These are phyloP conservation scores for Penicillium crustosum DNA, from an alignment of 2,329 filamentous ascomycete species.

Conservation along the genomic window DNA sequence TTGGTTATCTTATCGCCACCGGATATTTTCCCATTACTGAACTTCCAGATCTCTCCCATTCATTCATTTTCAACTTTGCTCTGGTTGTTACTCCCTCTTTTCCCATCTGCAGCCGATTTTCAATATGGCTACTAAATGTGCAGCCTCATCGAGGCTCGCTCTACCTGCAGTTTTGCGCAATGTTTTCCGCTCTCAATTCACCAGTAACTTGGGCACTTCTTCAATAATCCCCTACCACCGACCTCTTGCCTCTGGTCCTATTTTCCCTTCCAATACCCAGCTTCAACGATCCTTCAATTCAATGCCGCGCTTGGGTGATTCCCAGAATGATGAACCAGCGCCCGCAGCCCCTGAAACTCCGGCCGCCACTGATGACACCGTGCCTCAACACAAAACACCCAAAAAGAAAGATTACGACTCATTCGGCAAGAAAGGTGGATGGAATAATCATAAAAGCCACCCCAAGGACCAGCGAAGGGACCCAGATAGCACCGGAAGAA, in stretches of 20 bases:
- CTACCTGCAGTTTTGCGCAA: conserved; percentile 28
- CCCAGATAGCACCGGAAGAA: background rate
- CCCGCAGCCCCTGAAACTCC: background rate
- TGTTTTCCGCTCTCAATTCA: conserved; percentile 27
- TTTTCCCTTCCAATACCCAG: background rate
- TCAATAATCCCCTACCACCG: conserved; percentile 2
- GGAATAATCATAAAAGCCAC: background rate
- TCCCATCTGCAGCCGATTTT: background rate
- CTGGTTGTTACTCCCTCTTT: background rate
- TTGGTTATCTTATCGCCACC: conserved; percentile 12
- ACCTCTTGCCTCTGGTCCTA: conserved; percentile 4
- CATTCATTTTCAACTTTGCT: conserved; percentile 6
- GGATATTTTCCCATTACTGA: conserved; percentile 1
- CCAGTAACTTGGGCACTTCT: conserved; percentile 12
- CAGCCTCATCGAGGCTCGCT: conserved; percentile 27
- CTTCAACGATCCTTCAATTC: background rate
- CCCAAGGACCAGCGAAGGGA: background rate
- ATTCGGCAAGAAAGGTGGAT: background rate
- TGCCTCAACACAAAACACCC: background rate
- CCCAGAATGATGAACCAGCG: background rate
- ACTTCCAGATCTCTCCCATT: background rate
- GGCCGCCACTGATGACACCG: background rate
- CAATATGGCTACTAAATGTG: conserved; percentile 27
- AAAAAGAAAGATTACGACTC: background rate
- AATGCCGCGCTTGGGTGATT: background rate